phyloP scores from a whole-genome alignment of 495 filamentous ascomycete genomes.

The Niebla homalea region DNA sequence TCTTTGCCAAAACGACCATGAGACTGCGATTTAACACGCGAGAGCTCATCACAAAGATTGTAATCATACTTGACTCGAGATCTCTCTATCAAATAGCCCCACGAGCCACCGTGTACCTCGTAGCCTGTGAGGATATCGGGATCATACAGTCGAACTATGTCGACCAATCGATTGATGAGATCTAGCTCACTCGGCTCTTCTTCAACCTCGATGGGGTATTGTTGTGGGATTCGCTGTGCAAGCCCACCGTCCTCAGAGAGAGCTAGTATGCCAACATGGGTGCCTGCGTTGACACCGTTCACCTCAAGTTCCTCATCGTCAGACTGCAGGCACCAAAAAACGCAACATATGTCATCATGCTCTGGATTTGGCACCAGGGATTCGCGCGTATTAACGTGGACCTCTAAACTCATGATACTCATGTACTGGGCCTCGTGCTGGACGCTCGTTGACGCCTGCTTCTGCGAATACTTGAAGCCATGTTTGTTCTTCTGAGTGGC shows the following conservation, averaged over 20 bases:
- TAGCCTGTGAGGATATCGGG: slow-evolving; percentile 93
- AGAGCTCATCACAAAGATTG: slow-evolving; percentile 80
- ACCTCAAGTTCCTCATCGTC: slow-evolving; percentile 46
- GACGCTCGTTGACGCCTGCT: slow-evolving; percentile 57
- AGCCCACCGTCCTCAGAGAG: slow-evolving; percentile 42
- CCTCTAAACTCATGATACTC: slow-evolving; percentile 88
- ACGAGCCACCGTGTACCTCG: slow-evolving; percentile 84
- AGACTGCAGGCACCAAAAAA: slow-evolving; percentile 83
- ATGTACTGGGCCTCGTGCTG: slow-evolving; percentile 85
- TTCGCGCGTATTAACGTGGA: slow-evolving; percentile 86
- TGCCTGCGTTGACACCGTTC: slow-evolving; percentile 38
- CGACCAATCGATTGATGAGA: slow-evolving; percentile 65
- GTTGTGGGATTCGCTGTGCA: slow-evolving; percentile 33
- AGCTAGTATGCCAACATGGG: slow-evolving; percentile 53
- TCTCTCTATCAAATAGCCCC: slow-evolving; percentile 91
- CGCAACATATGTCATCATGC: slow-evolving; percentile 73
- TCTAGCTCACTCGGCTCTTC: slow-evolving; percentile 72
- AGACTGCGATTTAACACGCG: slow-evolving; percentile 69
- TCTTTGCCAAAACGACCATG: slow-evolving; percentile 76
- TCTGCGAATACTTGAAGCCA: slow-evolving; percentile 82
- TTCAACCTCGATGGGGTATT: slow-evolving; percentile 46
- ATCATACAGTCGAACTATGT: slow-evolving; percentile 72
- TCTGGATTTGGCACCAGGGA: slow-evolving; percentile 74
- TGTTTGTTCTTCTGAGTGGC: slow-evolving; percentile 75
- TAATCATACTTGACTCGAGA: slow-evolving; percentile 78